Percentiles rank a stretch among this genome's conserved stretches.
These are phyloP conservation scores for Lotus japonicus DNA, from an alignment of 306 rosid species.

Conservation along the genomic window DNA sequence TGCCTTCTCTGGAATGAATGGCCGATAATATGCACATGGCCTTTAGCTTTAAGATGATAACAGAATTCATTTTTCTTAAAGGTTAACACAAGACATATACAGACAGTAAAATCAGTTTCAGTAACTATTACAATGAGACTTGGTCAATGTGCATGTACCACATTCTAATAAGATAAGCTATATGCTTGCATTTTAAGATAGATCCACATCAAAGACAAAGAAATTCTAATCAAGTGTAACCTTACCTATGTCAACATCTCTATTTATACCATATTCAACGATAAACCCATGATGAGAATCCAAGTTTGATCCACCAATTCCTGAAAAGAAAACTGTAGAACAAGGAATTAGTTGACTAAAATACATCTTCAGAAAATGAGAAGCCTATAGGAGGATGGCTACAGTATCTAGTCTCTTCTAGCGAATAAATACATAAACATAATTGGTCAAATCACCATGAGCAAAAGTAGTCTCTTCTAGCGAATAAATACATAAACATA, in stretches of 20 bases:
- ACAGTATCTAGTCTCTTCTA: neutral
- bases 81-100: neutral
- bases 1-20: too few relatives aligned
- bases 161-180: neutral
- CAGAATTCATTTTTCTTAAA: too few relatives aligned
- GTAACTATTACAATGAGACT: neutral
- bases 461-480: neutral
- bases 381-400: neutral
- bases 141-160: neutral
- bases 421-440: neutral
- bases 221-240: constrained; percentile 16
- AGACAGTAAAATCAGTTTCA: too few relatives aligned
- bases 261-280: constrained; percentile 36
- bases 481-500: constrained; percentile 2
- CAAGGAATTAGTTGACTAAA: neutral
- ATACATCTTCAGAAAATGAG: constrained; percentile 1
- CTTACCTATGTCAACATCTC: constrained; percentile 41
- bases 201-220: neutral
- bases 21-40: too few relatives aligned
- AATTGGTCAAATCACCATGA: constrained; percentile 6
- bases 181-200: neutral
- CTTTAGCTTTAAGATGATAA: too few relatives aligned
- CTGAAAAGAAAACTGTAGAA: constrained; percentile 37
- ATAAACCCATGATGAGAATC: constrained; percentile 54
- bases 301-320: constrained; percentile 40